Base-by-base conservation (phyloP, 257 asterid species). In the Fraxinus pennsylvanica region DNA sequence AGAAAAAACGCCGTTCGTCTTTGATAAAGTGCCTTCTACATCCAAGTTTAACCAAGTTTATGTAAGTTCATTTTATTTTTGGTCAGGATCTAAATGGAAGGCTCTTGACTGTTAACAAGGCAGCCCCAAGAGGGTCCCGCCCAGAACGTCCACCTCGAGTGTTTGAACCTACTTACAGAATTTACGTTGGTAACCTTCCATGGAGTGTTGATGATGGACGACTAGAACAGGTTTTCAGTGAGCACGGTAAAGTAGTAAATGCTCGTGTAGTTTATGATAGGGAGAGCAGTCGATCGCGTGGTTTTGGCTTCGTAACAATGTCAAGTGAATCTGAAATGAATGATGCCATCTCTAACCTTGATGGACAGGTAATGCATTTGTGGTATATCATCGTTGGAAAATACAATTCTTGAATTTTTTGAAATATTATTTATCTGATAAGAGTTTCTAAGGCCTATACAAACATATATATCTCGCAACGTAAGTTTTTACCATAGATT, bases 271-370 rank as follows among this genome's bases (percentile, higher is more conserved):
- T 96, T 75, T 81, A 50, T 52, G 97, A 93, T 76, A 87, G 96
- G 82, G 98, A 96, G 9, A 86, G 88, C 50, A 94, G 96, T 52
- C 77, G 96, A 69, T 96, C 99, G 5, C 92, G 97, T 8, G 99
- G 99, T 77, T 96, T 96, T 85, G 99, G 99, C 54, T 96, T 96
- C 78, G 93, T 96, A 32, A 87, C 73, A 25, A 92, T 96, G 99
- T 85, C 96, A 12, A 89, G 85, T 71, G 95, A 91, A 79, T 79
- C 93, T 3, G 98, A 96, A 86, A 84, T 88, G 92, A 91, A 89
- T 32, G 94, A 90, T 73, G 97, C 97, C 84, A 93, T 96, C 39
- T 89, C 96, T 15, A 88, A 84, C 83, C 97, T 96, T 21, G 97
- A 96, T 80, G 97, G 97, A 68, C 91, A 90, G 95, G 99, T 93